Base-by-base conservation (phyloP, 2,329 filamentous ascomycete genomes). In the Curvularia sp. region DNA sequence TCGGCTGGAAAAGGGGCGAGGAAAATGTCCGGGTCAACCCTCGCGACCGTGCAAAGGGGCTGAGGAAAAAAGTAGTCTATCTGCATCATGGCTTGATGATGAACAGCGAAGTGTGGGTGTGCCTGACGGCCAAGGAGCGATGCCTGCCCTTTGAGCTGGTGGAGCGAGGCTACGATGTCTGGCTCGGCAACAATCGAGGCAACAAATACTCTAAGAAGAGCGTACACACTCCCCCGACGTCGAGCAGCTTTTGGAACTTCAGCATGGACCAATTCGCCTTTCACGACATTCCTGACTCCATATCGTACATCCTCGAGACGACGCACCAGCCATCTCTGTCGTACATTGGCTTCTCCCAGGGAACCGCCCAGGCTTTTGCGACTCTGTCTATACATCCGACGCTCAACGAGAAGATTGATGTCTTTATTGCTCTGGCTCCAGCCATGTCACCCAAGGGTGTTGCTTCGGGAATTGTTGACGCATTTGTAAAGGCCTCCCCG, bases 201-300 rank as follows among this genome's bases (percentile, higher is more conserved):
- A 99, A 99, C 84, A 99, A 99, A 76, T 99, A 99, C 80, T 97
- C 93, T 46, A 99, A 98, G 78, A 99, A 99, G 79, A 93, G 89
- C 2, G 86, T 93, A 51, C 85, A 89, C 58, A 82, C 83, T 62
- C 89, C 92, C 0, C 93, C 95, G 0, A 89, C 87, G 0, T 89
- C 90, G 2, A 81, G 84, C 38, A 83, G 86, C 13, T 99, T 99
- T 77, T 99, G 95, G 95, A 89, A 97, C 76, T 99, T 99, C 75
- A 97, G 92, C 51, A 98, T 99, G 74, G 95, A 99, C 75, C 91
- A 99, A 73, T 99, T 99, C 74, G 95, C 95, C 48, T 96, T 99
- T 71, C 88, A 98, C 75, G 95, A 99, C 76, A 97, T 99, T 59
- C 95, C 95, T 1, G 90, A 99, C 77, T 94, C 89, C 64, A 98